Evolutionary conservation across 495 filamentous ascomycete species (phyloP).

Genomic region (Lophium mytilinum): DNA sequence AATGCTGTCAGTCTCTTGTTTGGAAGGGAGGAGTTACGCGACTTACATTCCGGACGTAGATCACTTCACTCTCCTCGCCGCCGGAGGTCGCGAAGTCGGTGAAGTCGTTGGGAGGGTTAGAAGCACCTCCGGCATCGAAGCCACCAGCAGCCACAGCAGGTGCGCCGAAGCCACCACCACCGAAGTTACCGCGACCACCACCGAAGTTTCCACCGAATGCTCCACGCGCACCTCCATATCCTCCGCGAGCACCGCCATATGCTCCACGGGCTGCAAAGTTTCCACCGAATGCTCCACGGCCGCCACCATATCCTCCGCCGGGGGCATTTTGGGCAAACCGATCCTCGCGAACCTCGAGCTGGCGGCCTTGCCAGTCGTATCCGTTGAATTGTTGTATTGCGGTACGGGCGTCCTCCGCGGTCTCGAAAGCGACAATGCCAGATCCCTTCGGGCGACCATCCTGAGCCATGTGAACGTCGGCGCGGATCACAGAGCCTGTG

Average conservation of each 20-base stretch:
- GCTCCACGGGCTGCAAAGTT: constrained; percentile 41
- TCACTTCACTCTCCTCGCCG: constrained; percentile 71
- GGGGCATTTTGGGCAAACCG: constrained; percentile 67
- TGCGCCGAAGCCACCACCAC: constrained; percentile 23
- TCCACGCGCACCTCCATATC: constrained; percentile 36
- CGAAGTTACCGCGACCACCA: constrained; percentile 37
- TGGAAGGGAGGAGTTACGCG: constrained; percentile 16
- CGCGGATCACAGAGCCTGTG: constrained; percentile 80
- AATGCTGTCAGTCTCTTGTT: constrained; percentile 10
- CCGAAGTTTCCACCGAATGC: constrained; percentile 25
- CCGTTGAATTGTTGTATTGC: constrained; percentile 97
- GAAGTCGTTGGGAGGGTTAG: constrained; percentile 78
- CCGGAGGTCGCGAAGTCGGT: constrained; percentile 88
- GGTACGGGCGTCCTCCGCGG: constrained; percentile 84
- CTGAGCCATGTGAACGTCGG: constrained; percentile 87
- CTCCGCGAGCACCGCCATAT: constrained; percentile 40
- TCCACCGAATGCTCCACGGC: constrained; percentile 38
- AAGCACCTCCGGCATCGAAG: constrained; percentile 34
- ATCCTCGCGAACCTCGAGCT: constrained; percentile 92
- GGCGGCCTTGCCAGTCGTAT: constrained; percentile 94
- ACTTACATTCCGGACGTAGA: constrained; percentile 97
- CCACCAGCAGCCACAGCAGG: constrained; percentile 36
- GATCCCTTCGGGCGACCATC: constrained; percentile 93
- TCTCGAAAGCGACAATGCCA: constrained; percentile 94
- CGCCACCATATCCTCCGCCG: constrained; percentile 51